Conservation (phyloP, 2,329 filamentous ascomycete genomes). For the Akanthomyces uredinophilus region DNA sequence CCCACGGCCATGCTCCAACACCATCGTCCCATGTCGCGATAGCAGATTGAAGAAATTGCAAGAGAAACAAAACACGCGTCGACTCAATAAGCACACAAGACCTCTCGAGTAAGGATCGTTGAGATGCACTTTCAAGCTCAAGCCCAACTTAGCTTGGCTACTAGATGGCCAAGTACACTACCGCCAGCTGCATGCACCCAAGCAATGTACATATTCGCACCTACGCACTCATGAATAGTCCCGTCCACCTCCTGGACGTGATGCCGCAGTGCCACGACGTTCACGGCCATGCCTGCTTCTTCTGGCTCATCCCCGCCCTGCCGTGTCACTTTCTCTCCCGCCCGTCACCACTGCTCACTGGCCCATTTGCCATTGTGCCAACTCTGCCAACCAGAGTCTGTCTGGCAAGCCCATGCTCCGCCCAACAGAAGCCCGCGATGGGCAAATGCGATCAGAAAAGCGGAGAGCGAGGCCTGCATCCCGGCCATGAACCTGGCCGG, state of each 20-base stretch:
- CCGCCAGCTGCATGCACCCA: too few relatives aligned
- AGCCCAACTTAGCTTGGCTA: too few relatives aligned
- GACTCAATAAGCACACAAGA: too few relatives aligned
- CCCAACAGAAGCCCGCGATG: background rate
- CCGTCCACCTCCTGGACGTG: background rate
- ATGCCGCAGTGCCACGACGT: background rate
- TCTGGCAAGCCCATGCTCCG: background rate
- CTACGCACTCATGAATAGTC: too few relatives aligned
- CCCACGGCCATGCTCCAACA: too few relatives aligned
- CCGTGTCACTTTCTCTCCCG: too few relatives aligned
- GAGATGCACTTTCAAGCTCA: background rate
- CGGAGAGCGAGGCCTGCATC: conserved; percentile 9
- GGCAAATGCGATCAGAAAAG: conserved; percentile 12
- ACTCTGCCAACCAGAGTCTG: background rate
- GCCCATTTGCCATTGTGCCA: background rate
- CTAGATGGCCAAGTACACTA: too few relatives aligned
- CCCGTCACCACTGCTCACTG: too few relatives aligned
- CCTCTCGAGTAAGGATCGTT: background rate
- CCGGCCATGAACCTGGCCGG: background rate
- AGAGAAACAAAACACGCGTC: background rate
- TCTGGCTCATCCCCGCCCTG: background rate
- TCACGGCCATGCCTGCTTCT: background rate
- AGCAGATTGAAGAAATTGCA: background rate
- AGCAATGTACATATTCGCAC: too few relatives aligned
- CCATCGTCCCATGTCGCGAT: background rate